Base-by-base conservation (phyloP, 352 stramenopile species). In the Phytopythium litorale region DNA sequence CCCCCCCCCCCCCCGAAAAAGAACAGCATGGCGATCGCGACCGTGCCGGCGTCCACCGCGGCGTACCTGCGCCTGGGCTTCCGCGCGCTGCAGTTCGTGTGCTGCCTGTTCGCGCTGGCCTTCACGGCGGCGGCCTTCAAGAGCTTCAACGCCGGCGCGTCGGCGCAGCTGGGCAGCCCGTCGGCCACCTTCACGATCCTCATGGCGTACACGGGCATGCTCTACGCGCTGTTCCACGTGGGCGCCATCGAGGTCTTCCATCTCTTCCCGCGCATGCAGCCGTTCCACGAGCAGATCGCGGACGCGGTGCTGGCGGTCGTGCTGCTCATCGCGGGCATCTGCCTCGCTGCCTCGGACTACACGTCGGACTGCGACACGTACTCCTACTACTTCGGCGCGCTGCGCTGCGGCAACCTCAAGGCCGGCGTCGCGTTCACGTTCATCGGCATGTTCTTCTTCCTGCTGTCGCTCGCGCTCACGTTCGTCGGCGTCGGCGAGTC, bases 151-250 rank as follows among this genome's bases (percentile, higher is more conserved):
- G 30, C 13, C 4, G 68, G 69, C 13, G 65, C 78, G 67, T 64
- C 65, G 43, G 50, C 64, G 42, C 64, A 76, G 59, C 46, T 68
- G 7, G 70, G 67, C 51, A 72, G 65, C 38, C 53, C 65, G 9
- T 64, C 64, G 19, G 76, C 77, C 55, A 86, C 70, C 32, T 90
- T 90, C 56, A 68, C 61, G 3, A 60, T 86, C 21, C 62, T 90
- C 54, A 78, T 88, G 64, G 71, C 70, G 30, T 89, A 88, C 70
- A 81, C 78, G 19, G 62, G 71, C 19, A 78, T 89, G 78, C 58
- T 91, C 13, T 89, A 86, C 71, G 65, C 57, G n/a, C 64, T 88
- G 48, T 88, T 70, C 66, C 63, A 66, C 35, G 7, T 85, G 4
- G 54, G 70, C 28, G 72, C 65, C 7, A 67, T 91, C 23, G 74